Percentiles rank a stretch among this genome's conserved stretches.
These are phyloP conservation scores for Fusarium sp. DNA, from an alignment of 2,329 filamentous ascomycete species.

Conservation along the genomic window DNA sequence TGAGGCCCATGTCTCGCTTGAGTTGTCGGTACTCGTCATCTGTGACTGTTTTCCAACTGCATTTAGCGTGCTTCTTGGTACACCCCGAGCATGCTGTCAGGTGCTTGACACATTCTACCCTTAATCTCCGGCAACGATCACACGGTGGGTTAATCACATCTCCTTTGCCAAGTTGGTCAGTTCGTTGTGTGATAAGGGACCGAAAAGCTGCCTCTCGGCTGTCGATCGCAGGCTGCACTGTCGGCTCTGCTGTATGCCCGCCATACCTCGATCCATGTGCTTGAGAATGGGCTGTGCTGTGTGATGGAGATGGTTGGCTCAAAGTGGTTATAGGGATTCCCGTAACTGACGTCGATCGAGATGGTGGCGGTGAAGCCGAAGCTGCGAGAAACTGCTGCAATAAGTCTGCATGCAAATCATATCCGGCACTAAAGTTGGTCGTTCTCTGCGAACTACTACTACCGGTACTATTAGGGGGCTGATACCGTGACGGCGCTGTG, in stretches of 20 bases:
- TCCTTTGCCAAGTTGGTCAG: slow-evolving; percentile 80
- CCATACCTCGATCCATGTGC: slow-evolving; percentile 27
- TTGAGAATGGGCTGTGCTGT: slow-evolving; percentile 39
- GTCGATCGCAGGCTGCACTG: slow-evolving; percentile 35
- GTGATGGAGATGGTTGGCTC: slow-evolving; percentile 46
- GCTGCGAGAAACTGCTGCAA: slow-evolving; percentile 63
- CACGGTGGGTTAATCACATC: slow-evolving; percentile 84
- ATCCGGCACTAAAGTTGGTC: slow-evolving; percentile 50
- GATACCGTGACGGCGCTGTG: slow-evolving; percentile 54
- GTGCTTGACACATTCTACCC: slow-evolving; percentile 87
- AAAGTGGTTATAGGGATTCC: slow-evolving; percentile 43
- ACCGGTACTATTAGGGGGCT: slow-evolving; percentile 49
- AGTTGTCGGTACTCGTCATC: slow-evolving; percentile 70
- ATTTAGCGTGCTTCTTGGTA: slow-evolving; percentile 91
- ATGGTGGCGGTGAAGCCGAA: slow-evolving; percentile 39
- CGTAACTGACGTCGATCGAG: slow-evolving; percentile 48
- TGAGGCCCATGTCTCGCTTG: slow-evolving; percentile 47
- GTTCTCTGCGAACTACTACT: slow-evolving; percentile 26
- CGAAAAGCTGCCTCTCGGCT: slow-evolving; percentile 53
- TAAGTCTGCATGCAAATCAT: slow-evolving; percentile 66
- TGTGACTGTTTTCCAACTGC: slow-evolving; percentile 84
- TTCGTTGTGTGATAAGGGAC: slow-evolving; percentile 76
- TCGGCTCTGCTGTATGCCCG: slow-evolving; percentile 46
- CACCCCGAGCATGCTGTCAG: slow-evolving; percentile 88
- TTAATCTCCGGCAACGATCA: slow-evolving; percentile 82